Evolutionary conservation across 495 filamentous ascomycete species (phyloP).

Genomic region (Trichoderma reesei): DNA sequence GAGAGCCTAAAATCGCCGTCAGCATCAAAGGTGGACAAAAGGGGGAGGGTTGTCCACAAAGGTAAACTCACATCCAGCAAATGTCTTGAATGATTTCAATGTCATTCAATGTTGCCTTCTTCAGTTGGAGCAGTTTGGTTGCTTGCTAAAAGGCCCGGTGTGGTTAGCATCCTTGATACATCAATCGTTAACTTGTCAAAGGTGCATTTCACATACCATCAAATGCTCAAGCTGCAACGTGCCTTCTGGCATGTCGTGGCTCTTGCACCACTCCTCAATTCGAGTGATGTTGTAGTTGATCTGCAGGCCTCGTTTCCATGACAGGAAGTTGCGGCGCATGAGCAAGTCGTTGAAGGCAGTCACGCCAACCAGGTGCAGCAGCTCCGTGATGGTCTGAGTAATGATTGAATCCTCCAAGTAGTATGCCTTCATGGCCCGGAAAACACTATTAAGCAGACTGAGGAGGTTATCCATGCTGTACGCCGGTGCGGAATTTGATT

Average conservation of each 20-base stretch:
- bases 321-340: slow-evolving; percentile 96
- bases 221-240: slow-evolving; percentile 96
- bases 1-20: slow-evolving; percentile 56
- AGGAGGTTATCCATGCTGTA: slow-evolving; percentile 99
- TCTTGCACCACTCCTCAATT: slow-evolving; percentile 99
- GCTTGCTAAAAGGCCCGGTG: slow-evolving; percentile 58
- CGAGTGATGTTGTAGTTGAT: slow-evolving; percentile 99
- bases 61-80: slow-evolving; percentile 84
- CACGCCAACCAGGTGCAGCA: slow-evolving; percentile 87
- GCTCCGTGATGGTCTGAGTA: slow-evolving; percentile 87
- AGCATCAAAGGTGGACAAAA: slow-evolving; percentile 7
- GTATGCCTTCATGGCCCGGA: slow-evolving; percentile 96
- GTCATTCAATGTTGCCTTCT: slow-evolving; percentile 98
- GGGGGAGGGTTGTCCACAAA: not conserved
- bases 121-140: slow-evolving; percentile 95
- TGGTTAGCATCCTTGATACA: slow-evolving; percentile 19
- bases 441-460: slow-evolving; percentile 91
- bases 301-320: slow-evolving; percentile 97
- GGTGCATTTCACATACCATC: slow-evolving; percentile 51
- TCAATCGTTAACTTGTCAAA: not conserved
- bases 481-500: slow-evolving; percentile 75
- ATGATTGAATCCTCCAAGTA: slow-evolving; percentile 94
- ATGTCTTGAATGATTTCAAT: slow-evolving; percentile 99
- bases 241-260: slow-evolving; percentile 98
- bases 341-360: slow-evolving; percentile 98